A percentile compares a stretch with the other conserved stretches of the same genome.
Evolutionary conservation across 768 basidiomycete genomes (phyloP).

Genomic region (Trametes villosa): DNA sequence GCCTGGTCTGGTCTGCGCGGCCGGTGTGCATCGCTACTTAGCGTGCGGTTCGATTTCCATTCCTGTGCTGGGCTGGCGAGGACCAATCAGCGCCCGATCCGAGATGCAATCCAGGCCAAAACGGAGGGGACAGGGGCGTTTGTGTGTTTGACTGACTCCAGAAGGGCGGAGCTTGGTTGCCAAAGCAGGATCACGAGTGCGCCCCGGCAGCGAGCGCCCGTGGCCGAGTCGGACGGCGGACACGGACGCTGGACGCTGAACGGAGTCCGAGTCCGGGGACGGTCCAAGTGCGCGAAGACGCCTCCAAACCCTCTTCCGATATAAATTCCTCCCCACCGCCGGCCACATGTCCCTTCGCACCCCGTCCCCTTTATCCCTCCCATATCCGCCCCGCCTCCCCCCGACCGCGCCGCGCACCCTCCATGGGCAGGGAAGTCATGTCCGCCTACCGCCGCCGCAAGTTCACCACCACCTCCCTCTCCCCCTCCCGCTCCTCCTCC

Average conservation of each 20-base stretch:
- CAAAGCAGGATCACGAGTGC: slow-evolving; percentile 33
- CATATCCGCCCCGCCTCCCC: slow-evolving; percentile 27
- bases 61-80: slow-evolving; percentile 3
- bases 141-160: slow-evolving; percentile 30
- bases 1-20: neutral
- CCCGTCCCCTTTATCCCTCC: slow-evolving; percentile 33
- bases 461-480: slow-evolving; percentile 32
- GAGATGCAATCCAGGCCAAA: slow-evolving; percentile 17
- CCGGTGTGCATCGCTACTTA: neutral
- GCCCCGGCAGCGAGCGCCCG: slow-evolving; percentile 16
- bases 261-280: no score
- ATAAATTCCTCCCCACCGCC: slow-evolving; percentile 31
- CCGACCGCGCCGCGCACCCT: slow-evolving; percentile 21
- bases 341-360: slow-evolving; percentile 27
- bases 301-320: slow-evolving; percentile 15
- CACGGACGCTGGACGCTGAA: no score
- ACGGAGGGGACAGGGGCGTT: slow-evolving; percentile 20
- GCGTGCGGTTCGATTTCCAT: slow-evolving; percentile 17
- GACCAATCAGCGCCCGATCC: slow-evolving; percentile 11
- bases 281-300: neutral
- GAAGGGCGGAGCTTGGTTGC: slow-evolving; percentile 29
- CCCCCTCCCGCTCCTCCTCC: slow-evolving; percentile 30
- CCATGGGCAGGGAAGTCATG: slow-evolving; percentile 31
- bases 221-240: slow-evolving; percentile 11
- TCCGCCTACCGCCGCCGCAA: slow-evolving; percentile 35